Evolutionary conservation across 108 stramenopile genomes (phyloP), one percentile per base, ranked within the genome.

Genomic region (Cyclostephanos tholiformis): DNA sequence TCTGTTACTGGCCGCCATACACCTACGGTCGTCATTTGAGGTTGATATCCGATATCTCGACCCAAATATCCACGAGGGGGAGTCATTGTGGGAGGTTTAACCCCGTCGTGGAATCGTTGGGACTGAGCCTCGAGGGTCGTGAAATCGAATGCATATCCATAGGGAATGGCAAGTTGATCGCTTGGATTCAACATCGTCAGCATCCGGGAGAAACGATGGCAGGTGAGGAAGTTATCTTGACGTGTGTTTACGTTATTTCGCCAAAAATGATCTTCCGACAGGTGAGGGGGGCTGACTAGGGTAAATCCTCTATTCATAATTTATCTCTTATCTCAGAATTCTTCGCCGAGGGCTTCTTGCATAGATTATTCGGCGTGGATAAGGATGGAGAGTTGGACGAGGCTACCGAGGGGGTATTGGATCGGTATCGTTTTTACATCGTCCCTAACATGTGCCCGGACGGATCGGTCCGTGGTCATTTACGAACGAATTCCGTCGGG

Each of bases 401-500:
- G 25, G 25, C 71, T 3, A 84, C 89, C 30, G 48, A 72, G 51
- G 76, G 75, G 17, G 57, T 85, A 13, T 59, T 86, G 35, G 41
- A 80, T 22, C 61, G 63, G 53, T 93, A 90, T 63, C 89, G 89
- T 5, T 83, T 96, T 50, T 85, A 91, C 82, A 87, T 96, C 49
- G 87, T 96, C 12, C 95, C 95, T 0, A 89, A 85, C 80, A 96
- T 96, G 91, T 89, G 88, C 72, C 93, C 93, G 16, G 95, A 96
- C 76, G 95, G 95, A 30, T 80, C 81, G 19, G 90, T 89, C 2
- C 82, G 71, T 7, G 95, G 95, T 3, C 88, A 96, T 65, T 75
- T 96, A 43, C 82, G 95, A 6, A 93, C 92, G 60, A 96, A 96
- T 82, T 89, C 85, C 16, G 74, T 81, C 26, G 95, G 95, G 10